A percentile compares a stretch with the other conserved stretches of the same genome.
Conservation (phyloP, 192 early-diverging fungal species). For the Backusella sp. region DNA sequence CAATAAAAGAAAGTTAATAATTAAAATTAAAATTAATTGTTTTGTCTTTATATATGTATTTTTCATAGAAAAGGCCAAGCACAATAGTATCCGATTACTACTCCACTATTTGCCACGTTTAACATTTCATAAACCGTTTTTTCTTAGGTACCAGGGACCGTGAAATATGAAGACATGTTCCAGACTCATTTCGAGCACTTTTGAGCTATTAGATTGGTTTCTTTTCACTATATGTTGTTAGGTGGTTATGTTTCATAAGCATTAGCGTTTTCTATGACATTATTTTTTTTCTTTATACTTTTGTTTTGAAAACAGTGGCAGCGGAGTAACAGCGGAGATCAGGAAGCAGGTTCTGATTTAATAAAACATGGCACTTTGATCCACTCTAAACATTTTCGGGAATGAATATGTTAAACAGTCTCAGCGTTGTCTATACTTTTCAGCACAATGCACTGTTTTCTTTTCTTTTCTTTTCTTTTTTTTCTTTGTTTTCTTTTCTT, state of each 20-base stretch:
- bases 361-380: neutral
- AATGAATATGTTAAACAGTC: slow-evolving; percentile 1
- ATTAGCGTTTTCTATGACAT: neutral
- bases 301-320: neutral
- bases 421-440: neutral
- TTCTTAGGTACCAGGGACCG: slow-evolving; percentile 4
- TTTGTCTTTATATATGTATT: slow-evolving; percentile 1
- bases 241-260: neutral
- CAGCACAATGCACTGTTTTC: neutral
- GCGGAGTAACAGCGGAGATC: neutral
- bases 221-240: neutral
- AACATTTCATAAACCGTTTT: neutral
- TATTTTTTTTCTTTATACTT: neutral
- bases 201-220: neutral
- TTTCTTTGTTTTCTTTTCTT: neutral
- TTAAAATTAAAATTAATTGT: neutral
- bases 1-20: neutral
- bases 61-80: neutral
- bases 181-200: neutral
- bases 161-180: neutral
- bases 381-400: neutral
- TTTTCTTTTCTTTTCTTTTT: neutral
- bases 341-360: neutral
- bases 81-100: neutral
- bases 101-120: neutral